Evolutionary conservation across 441 rosid species (phyloP), one percentile per base, ranked within the genome.

Genomic region (Populus hybrid): DNA sequence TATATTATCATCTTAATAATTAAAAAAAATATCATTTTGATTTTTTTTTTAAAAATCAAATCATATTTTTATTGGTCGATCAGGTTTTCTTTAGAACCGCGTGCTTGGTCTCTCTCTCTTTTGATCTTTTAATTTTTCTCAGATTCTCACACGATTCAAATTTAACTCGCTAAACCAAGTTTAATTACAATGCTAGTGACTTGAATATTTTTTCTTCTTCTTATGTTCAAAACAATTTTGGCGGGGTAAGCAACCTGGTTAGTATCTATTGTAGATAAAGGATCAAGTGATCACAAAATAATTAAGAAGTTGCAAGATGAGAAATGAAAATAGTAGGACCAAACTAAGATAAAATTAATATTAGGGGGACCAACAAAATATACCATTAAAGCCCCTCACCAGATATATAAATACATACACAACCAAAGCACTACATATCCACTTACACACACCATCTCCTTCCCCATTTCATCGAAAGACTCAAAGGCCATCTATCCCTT

Each of bases 61-160:
- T 0, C 0, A 42, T 42, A 42, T 42, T 42, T 42, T 42, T 42
- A 42, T 0, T 3, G 0, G 0, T 42, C 0, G 1, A 2, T 42
- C 4, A 42, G 0, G 0, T 42, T 3, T 12, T 12, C 2, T 12
- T 12, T 12, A 6, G 0, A 45, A 12, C 16, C 16, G 3, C 0
- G 2, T 0, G 5, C 18, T 12, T 45, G 0, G 18, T 12, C 18
- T 42, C 1, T 2, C 6, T 42, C 1, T 42, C 7, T n/a, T n/a
- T 42, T 42, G 0, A 42, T 42, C 0, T 11, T 42, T 42, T 11
- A 3, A 42, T 42, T 42, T 42, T 42, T 42, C 12, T 11, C 11
- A 42, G 4, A 3, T 11, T 42, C 0, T 11, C 1, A 42, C 1
- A 42, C 0, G 14, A 0, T 42, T 42, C 16, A 42, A 42, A 2